These are phyloP conservation scores for Penicillium ucsense DNA, from an alignment of 495 filamentous ascomycete genomes.

Conservation along the genomic window DNA sequence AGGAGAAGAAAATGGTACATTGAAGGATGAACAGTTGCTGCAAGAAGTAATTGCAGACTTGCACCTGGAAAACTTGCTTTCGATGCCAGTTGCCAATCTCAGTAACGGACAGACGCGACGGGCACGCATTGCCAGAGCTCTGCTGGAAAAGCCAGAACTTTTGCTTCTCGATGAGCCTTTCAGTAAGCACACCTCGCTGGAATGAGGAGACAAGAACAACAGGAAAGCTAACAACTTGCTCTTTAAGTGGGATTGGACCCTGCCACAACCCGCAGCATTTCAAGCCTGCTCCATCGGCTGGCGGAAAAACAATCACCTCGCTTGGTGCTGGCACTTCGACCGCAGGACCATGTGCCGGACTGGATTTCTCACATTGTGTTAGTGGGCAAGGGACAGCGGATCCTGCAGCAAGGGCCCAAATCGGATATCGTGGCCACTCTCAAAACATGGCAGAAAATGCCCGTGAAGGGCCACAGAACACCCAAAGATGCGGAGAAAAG, in stretches of 20 bases:
- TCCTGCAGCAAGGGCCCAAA: slow-evolving; percentile 34
- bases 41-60: slow-evolving; percentile 55
- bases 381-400: slow-evolving; percentile 48
- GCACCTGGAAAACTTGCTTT: slow-evolving; percentile 50
- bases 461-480: neutral
- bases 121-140: slow-evolving; percentile 75
- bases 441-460: slow-evolving; percentile 16
- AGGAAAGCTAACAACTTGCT: neutral
- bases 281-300: slow-evolving; percentile 54
- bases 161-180: slow-evolving; percentile 90
- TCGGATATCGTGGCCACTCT: slow-evolving; percentile 11
- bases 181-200: slow-evolving; percentile 36
- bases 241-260: slow-evolving; percentile 77
- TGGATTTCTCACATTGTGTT: slow-evolving; percentile 82
- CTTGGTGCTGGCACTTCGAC: slow-evolving; percentile 65
- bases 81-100: slow-evolving; percentile 74
- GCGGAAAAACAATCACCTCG: slow-evolving; percentile 55
- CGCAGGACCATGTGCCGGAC: slow-evolving; percentile 75
- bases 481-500: neutral
- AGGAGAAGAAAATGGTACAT: slow-evolving; percentile 34
- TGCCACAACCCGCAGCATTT: slow-evolving; percentile 58
- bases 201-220: neutral
- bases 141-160: slow-evolving; percentile 69
- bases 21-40: slow-evolving; percentile 38
- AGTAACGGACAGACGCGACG: slow-evolving; percentile 89